Conservation (phyloP, 1,139 yeast species). For the Candida albicans region DNA sequence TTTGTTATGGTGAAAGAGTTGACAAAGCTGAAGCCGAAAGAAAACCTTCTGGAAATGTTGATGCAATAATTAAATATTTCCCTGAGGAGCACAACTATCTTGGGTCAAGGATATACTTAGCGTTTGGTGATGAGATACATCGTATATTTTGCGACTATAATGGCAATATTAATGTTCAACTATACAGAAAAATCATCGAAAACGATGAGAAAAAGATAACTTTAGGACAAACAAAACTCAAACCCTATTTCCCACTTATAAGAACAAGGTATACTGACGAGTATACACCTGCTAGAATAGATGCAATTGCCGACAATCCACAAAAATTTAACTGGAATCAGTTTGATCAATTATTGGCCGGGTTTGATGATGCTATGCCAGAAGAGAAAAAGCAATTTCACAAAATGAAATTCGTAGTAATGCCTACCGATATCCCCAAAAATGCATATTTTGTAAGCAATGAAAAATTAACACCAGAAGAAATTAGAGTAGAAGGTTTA, state of each 20-base stretch:
- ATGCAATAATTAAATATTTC: constrained; percentile 43
- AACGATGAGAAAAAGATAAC: constrained; percentile 25
- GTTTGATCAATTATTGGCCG: constrained; percentile 86
- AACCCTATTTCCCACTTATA: constrained; percentile 53
- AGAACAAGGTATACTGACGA: constrained; percentile 76
- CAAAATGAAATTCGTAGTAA: constrained; percentile 76
- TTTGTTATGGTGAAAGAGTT: constrained; percentile 72
- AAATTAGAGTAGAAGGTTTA: constrained; percentile 83
- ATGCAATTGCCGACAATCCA: constrained; percentile 54
- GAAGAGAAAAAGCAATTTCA: constrained; percentile 58
- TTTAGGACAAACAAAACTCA: constrained; percentile 18
- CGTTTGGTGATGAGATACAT: constrained; percentile 82
- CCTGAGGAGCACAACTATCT: constrained; percentile 37
- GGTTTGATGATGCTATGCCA: constrained; percentile 72
- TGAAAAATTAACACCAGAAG: constrained; percentile 75
- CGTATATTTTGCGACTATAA: constrained; percentile 70
- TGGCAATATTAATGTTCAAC: constrained; percentile 73
- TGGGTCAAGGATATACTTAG: constrained; percentile 69
- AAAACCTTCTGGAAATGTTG: constrained; percentile 57
- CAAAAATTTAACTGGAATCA: constrained; percentile 82
- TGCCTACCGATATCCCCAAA: constrained; percentile 71
- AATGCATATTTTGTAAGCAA: constrained; percentile 51
- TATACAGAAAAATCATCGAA: constrained; percentile 45
- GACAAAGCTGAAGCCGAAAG: constrained; percentile 62
- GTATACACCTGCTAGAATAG: constrained; percentile 60